Evolutionary conservation across 441 rosid genomes (phyloP).

Genomic region (Jatropha podagrica): DNA sequence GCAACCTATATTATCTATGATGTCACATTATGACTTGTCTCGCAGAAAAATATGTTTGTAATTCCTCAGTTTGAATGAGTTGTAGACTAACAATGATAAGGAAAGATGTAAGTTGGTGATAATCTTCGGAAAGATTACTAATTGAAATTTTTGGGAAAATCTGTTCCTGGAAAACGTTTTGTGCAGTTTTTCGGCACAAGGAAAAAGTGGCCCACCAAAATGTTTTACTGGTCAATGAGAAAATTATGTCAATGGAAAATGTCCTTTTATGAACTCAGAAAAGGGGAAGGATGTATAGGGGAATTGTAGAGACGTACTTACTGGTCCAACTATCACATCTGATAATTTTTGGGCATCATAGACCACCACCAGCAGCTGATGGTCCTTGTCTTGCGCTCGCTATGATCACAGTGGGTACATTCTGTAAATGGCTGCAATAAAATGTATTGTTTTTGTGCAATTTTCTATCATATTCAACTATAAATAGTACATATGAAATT

Average conservation of each 20-base stretch:
- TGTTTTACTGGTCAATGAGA: neutral
- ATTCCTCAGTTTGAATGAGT: neutral
- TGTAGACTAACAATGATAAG: neutral
- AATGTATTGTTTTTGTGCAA: neutral
- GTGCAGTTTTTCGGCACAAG: neutral
- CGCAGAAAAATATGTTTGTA: neutral
- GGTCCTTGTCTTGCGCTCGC: neutral
- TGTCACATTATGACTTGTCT: neutral
- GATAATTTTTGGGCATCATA: neutral
- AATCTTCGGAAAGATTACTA: neutral
- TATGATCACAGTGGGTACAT: too few species aligned
- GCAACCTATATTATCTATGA: neutral
- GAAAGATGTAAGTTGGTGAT: neutral
- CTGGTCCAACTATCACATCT: neutral
- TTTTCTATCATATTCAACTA: neutral
- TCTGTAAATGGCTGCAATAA: too few species aligned
- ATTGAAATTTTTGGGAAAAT: neutral
- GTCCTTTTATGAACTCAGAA: neutral
- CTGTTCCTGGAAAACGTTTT: too few species aligned
- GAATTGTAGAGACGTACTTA: neutral
- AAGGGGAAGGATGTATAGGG: neutral
- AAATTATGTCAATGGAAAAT: neutral
- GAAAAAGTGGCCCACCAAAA: neutral
- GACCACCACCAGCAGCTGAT: neutral
- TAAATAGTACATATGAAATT: neutral